Base-by-base conservation (phyloP, 2,329 filamentous ascomycete genomes). In the Alternaria gaisen region DNA sequence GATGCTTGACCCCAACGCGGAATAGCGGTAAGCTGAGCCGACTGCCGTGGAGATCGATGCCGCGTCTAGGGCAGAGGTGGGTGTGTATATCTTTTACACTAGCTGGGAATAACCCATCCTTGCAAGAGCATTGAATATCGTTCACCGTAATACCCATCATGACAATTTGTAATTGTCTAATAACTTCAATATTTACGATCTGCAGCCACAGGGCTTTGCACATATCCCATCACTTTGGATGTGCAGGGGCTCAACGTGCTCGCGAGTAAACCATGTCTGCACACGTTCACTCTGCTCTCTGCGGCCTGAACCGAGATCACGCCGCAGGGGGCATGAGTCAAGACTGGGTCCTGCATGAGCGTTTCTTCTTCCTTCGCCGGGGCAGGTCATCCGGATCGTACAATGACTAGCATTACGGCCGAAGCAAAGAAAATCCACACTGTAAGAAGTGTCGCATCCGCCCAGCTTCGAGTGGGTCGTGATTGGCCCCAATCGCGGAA, bases 1-100 rank as follows among this genome's bases (percentile, higher is more conserved):
- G 43, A 48, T 48, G 67, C 46, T 51, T 30, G 64, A 67, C 69
- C 44, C 72, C 67, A 71, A 65, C 62, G 56, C 74, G 73, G 74
- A 70, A 74, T 66, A 58, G 72, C 73, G 70, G 71, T 65, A 65
- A 65, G 60, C 59, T 63, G 61, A 67, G 68, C 73, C 73, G 69
- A 71, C 66, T 42, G 61, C 63, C 56, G 56, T 56, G 54, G 57
- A 63, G 64, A 64, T 63, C 60, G 56, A 53, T 60, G 56, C 69
- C 64, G 59, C 56, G 56, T 56, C 63, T 67, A 60, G 65, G 65
- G 65, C 66, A 61, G 44, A 52, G 59, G 63, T 32, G 55, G 44
- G 57, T 24, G 32, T 48, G 58, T 66, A 66, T 71, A 72, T 54
- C 70, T 68, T 66, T 66, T 51, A 46, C 42, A 57, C 53, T 55